Conservation (phyloP, 129 eudicot species). For the Lonicera japonica region DNA sequence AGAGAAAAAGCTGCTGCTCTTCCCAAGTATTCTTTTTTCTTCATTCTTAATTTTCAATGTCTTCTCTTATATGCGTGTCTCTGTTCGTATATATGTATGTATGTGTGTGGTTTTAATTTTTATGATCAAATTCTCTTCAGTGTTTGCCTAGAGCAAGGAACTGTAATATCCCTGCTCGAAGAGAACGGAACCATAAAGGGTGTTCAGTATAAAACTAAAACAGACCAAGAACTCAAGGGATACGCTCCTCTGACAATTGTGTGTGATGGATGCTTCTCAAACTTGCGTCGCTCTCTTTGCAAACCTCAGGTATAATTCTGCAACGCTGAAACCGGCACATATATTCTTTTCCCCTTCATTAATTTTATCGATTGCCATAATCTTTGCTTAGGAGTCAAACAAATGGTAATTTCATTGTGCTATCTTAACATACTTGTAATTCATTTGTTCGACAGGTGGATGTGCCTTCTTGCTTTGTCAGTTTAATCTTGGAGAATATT, state of each 20-base stretch:
- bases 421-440: no score
- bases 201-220: conserved; percentile 16
- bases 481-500: conserved; percentile 14
- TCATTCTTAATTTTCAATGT: neutral
- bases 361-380: neutral
- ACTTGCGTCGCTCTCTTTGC: conserved; percentile 17
- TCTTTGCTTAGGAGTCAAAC: neutral
- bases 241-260: conserved; percentile 22
- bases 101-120: neutral
- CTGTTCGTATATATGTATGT: no score
- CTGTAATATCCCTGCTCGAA: conserved; percentile 18
- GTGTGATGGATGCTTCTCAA: conserved; percentile 1
- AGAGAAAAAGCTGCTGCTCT: conserved; percentile 23
- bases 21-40: conserved; percentile 13
- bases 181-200: conserved; percentile 19
- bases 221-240: conserved; percentile 10
- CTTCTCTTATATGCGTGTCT: neutral
- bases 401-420: neutral
- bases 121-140: neutral
- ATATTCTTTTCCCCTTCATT: no score
- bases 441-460: no score
- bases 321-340: no score
- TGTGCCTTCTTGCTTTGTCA: conserved; percentile 18
- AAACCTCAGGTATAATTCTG: conserved; percentile 17
- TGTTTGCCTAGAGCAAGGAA: conserved; percentile 18